Conservation (phyloP, 345 rosid genomes). For the Brassica napus region Da-Ae NC_063434.1:29791001-29791500, state of each 20-base stretch:
- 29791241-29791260: slow-evolving; percentile 99
- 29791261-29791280: slow-evolving; percentile 94
- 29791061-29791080: neutral
- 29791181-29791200: slow-evolving; percentile 11
- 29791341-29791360: slow-evolving; percentile 88
- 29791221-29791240: slow-evolving; percentile 82
- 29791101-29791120: neutral
- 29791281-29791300: slow-evolving; percentile 65
- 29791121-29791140: neutral
- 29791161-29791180: neutral
- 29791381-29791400: slow-evolving; percentile 96
- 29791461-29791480: slow-evolving; percentile 78
- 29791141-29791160: neutral
- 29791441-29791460: slow-evolving; percentile 84
- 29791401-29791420: slow-evolving; percentile 90
- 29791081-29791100: neutral
- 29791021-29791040: neutral
- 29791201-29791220: slow-evolving; percentile 55
- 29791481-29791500: slow-evolving; percentile 96
- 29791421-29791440: slow-evolving; percentile 70
- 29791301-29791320: slow-evolving; percentile 58
- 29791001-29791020: neutral
- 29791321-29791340: slow-evolving; percentile 84
- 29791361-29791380: slow-evolving; percentile 96
- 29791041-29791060: slow-evolving; percentile 40